Conservation (phyloP, 2,329 filamentous ascomycete species). For the Didymella keratinophila region DNA sequence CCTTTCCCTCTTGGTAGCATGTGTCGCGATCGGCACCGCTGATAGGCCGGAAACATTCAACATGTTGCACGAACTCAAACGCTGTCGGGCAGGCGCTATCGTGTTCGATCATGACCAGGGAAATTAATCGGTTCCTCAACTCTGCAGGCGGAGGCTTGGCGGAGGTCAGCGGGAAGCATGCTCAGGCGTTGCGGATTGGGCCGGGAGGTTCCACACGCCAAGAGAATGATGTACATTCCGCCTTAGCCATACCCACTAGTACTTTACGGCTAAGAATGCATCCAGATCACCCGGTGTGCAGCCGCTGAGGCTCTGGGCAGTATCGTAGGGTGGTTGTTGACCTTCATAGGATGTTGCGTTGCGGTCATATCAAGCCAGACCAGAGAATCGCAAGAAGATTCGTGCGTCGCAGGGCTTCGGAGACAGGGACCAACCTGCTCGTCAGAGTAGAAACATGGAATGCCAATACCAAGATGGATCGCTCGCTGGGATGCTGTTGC, state of each 20-base stretch:
- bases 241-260: slow-evolving; percentile 32
- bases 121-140: slow-evolving; percentile 26
- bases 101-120: slow-evolving; percentile 21
- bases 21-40: slow-evolving; percentile 19
- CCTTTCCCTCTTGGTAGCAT: slow-evolving; percentile 15
- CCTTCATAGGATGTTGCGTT: not conserved
- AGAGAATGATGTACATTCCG: slow-evolving; percentile 34
- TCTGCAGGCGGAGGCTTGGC: slow-evolving; percentile 39
- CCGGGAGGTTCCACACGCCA: slow-evolving; percentile 33
- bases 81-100: slow-evolving; percentile 15
- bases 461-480: slow-evolving; percentile 21
- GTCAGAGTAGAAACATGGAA: slow-evolving; percentile 3
- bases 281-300: slow-evolving; percentile 29
- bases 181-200: slow-evolving; percentile 26
- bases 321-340: slow-evolving; percentile 20
- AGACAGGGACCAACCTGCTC: slow-evolving; percentile 2
- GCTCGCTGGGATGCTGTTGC: slow-evolving; percentile 13
- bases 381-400: not conserved
- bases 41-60: slow-evolving; percentile 23
- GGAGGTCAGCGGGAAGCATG: slow-evolving; percentile 27
- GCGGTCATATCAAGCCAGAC: not conserved
- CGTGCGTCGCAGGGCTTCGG: not conserved
- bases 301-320: slow-evolving; percentile 35
- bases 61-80: slow-evolving; percentile 26
- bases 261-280: slow-evolving; percentile 18